Base-by-base conservation (phyloP, 768 basidiomycete species). In the Daedaleopsis sinensis region DNA sequence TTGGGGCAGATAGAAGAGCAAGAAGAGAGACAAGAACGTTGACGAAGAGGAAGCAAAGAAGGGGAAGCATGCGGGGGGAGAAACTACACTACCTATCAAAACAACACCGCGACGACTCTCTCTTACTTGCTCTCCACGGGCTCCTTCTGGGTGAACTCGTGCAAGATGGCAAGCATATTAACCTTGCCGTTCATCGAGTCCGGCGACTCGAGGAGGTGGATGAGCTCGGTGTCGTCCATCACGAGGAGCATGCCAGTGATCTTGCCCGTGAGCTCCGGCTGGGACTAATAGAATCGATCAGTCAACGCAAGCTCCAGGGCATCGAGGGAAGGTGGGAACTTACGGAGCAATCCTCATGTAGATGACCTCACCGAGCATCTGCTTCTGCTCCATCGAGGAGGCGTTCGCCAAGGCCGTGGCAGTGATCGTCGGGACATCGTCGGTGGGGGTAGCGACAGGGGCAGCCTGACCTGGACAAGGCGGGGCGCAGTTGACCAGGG, bases 181-280 rank as follows among this genome's bases (percentile, higher is more conserved):
- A 97, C 91, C 84, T 99, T 99, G 76, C 82, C 79, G 71, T 85
- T 85, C 82, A 99, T 86, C 46, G 95, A 86, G 11, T 94, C 93
- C 21, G 80, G 78, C 57, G 86, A 79, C 62, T 96, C 94, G 68
- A 98, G 78, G 52, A 99, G 85, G 77, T 93, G 89, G 32, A 98
- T 78, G 53, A 99, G 83, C 77, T 98, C 97, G 51, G 82, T 72
- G 78, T 96, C 96, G 76, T 98, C 96, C 96, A 99, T 98, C 86
- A 98, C 96, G 65, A 98, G 86, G 71, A 98, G 82, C 96, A 98
- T 98, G 58, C 94, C 96, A 46, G 96, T 98, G 75, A 98, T 97
- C 84, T 98, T 98, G 63, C 97, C 97, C 66, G 97, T 95, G 72
- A 97, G 81, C 21, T 96, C 96, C 59, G 95, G 93, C 70, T 98